These are phyloP conservation scores for Globisporangium iwayamae DNA, from an alignment of 352 stramenopile genomes.

Conservation along the genomic window DNA sequence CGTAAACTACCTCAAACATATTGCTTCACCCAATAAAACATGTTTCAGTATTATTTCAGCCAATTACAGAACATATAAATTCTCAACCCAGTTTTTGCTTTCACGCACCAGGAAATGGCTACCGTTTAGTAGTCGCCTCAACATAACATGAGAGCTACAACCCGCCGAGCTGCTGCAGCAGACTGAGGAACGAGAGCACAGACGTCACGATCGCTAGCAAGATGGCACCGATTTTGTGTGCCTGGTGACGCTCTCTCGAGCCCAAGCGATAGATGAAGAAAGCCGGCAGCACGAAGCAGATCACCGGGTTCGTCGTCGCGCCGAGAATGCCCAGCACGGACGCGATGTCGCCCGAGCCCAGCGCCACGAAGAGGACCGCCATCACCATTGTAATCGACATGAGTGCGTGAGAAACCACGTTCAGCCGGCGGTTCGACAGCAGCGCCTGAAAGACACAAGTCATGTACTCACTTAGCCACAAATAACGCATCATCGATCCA, in stretches of 20 bases:
- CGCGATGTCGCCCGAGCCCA: slow-evolving; percentile 75
- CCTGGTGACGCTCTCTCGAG: slow-evolving; percentile 24
- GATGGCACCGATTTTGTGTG: slow-evolving; percentile 43
- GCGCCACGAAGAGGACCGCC: slow-evolving; percentile 48
- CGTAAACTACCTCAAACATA: background rate
- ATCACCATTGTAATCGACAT: slow-evolving; percentile 46
- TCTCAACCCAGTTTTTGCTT: background rate
- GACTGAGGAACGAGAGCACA: slow-evolving; percentile 45
- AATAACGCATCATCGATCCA: background rate
- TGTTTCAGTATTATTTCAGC: background rate
- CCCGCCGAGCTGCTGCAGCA: slow-evolving; percentile 44
- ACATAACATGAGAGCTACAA: slow-evolving; percentile 1
- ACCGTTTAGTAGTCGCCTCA: background rate
- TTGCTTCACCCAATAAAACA: background rate
- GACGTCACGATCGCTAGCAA: slow-evolving; percentile 42
- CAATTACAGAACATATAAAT: background rate
- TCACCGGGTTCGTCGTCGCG: slow-evolving; percentile 82
- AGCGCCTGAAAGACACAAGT: slow-evolving; percentile 26
- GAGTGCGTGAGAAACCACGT: slow-evolving; percentile 39
- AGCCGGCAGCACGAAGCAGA: slow-evolving; percentile 85
- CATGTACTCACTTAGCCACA: background rate
- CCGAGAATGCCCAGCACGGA: slow-evolving; percentile 82
- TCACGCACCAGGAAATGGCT: background rate
- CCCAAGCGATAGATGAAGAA: slow-evolving; percentile 71
- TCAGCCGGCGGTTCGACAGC: slow-evolving; percentile 43